phyloP scores from a whole-genome alignment of 2,329 filamentous ascomycete species.

The Rhexocercosporidium sp. region DNA sequence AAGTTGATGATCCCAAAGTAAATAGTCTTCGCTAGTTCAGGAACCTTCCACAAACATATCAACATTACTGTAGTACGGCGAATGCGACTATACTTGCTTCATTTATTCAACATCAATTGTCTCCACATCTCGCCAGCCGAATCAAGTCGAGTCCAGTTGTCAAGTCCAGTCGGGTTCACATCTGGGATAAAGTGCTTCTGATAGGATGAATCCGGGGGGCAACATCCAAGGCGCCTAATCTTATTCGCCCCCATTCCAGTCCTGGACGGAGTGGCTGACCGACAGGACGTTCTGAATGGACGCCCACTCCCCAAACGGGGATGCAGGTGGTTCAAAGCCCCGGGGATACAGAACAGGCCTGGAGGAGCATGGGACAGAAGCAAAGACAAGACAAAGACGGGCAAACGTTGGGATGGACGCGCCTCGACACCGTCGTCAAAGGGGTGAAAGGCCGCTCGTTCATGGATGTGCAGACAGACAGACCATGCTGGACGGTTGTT shows the following conservation, averaged over 20 bases:
- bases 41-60: too few species aligned
- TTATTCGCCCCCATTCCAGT: slow-evolving; percentile 21
- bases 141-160: background rate
- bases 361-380: background rate
- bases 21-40: background rate
- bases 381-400: background rate
- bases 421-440: background rate
- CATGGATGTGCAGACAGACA: slow-evolving; percentile 2
- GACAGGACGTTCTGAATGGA: slow-evolving; percentile 22
- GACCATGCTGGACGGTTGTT: background rate
- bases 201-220: slow-evolving; percentile 30
- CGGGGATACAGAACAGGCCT: slow-evolving; percentile 6
- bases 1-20: background rate
- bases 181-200: slow-evolving; percentile 22
- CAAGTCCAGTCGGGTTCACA: slow-evolving; percentile 2
- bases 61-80: background rate
- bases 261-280: slow-evolving; percentile 27
- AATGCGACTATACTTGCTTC: background rate
- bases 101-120: background rate
- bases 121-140: background rate
- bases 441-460: background rate
- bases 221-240: slow-evolving; percentile 34
- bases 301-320: slow-evolving; percentile 14
- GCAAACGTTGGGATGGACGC: background rate
- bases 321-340: slow-evolving; percentile 22